Base-by-base conservation (phyloP, 768 basidiomycete genomes). In the Tricholoma hemisulphureum region DNA sequence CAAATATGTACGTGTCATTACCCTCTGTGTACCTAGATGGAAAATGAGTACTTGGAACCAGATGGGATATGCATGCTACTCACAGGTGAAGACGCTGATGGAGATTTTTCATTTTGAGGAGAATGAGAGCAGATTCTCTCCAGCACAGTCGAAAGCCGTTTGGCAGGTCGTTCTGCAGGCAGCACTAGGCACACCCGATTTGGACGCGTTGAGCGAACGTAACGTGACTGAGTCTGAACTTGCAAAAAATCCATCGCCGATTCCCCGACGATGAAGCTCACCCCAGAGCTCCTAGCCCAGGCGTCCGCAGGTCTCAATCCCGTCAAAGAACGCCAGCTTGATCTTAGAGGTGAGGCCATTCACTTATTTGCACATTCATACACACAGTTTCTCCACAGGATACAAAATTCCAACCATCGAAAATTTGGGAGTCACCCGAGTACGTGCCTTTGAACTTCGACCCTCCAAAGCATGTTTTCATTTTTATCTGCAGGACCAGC, bases 341-440 rank as follows among this genome's bases (percentile, higher is more conserved):
- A 96, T 71, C 85, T 96, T 52, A 80, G 94, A 82, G 94, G 93
- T 91, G 67, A 69, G 72, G 62, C 57, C 51, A 56, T 50, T 43
- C 34, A 55, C 16, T 59, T 58, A 57, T 29, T 39, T 46, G 21
- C 20, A 53, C 52, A 61, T 53, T 67, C 61, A 51, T 65, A 71
- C 60, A 69, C 39, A 45, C 62, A 64, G 64, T 59, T 16, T 24
- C 26, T 54, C 10, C 10, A 23, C 39, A 54, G 53, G 55, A 43
- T 58, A 57, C 10, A 41, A 53, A 41, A 43, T 58, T 58, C 93
- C 94, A 54, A 85, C 90, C 56, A 96, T 96, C 70, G 94, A 96
- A 87, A 96, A 96, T 81, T 82, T 96, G 63, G 94, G 93, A 80
- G 90, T 95, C 61, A 93, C 93, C 72, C 87, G 81, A 81, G 91